Conservation (phyloP, 2,329 filamentous ascomycete genomes). For the Orbilia quercus region DNA sequence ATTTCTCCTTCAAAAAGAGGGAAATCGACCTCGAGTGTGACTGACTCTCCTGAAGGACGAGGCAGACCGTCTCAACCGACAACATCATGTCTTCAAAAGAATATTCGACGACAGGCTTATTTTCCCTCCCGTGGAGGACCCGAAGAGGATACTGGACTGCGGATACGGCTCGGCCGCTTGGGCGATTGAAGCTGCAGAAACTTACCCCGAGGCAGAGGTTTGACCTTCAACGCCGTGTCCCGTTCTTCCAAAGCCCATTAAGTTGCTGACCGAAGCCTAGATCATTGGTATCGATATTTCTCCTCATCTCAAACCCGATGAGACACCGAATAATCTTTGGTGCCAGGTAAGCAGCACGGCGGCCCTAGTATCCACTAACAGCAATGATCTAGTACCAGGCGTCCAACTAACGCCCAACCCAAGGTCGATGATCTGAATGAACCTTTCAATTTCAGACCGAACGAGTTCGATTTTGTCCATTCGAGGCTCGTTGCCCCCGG, state of each 20-base stretch:
- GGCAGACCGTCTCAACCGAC: constrained; percentile 72
- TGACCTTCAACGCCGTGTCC: constrained; percentile 60
- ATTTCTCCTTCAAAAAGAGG: constrained; percentile 1
- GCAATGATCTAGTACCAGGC: constrained; percentile 13
- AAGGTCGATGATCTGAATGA: constrained; percentile 81
- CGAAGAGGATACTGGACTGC: constrained; percentile 75
- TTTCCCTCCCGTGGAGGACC: constrained; percentile 73
- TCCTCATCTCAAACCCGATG: constrained; percentile 75
- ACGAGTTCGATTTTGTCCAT: constrained; percentile 84
- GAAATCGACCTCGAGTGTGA: constrained; percentile 3
- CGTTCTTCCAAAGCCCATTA: constrained; percentile 51
- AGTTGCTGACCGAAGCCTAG: constrained; percentile 63
- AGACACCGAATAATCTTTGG: constrained; percentile 74
- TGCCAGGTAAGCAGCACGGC: constrained; percentile 68
- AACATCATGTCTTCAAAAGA: constrained; percentile 72
- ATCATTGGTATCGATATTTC: constrained; percentile 78
- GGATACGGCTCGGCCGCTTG: constrained; percentile 78
- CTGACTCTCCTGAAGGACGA: constrained; percentile 69
- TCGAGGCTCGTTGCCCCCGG: constrained; percentile 73
- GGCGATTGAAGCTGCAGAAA: constrained; percentile 75
- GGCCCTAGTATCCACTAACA: constrained; percentile 6
- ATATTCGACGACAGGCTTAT: constrained; percentile 76
- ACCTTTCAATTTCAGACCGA: constrained; percentile 74
- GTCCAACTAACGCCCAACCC: constrained; percentile 64
- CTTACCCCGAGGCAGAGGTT: constrained; percentile 74